phyloP scores from a whole-genome alignment of 345 rosid species.

The Excoecaria agallocha region DNA sequence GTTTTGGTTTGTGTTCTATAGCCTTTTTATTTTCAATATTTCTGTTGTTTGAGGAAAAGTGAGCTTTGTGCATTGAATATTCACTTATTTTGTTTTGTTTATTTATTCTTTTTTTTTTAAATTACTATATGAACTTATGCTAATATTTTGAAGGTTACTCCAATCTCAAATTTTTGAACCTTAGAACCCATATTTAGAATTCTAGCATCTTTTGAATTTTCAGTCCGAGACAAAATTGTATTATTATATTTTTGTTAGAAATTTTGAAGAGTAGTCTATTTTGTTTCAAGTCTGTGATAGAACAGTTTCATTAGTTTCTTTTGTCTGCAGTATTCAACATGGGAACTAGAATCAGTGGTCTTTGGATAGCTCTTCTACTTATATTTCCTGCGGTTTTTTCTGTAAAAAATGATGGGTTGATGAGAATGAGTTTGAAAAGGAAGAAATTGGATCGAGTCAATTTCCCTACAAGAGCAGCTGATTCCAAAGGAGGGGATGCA shows the following conservation, averaged over 20 bases:
- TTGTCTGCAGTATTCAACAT: conserved; percentile 24
- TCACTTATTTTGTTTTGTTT: too few species aligned
- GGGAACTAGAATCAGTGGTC: conserved; percentile 30
- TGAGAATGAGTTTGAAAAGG: conserved; percentile 26
- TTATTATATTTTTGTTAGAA: neutral
- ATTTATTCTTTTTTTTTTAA: too few species aligned
- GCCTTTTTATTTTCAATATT: neutral
- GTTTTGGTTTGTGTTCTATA: neutral
- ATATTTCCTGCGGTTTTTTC: conserved; percentile 21
- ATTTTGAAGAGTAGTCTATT: neutral
- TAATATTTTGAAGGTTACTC: neutral
- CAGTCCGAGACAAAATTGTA: too few species aligned
- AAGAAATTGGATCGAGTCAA: conserved; percentile 18
- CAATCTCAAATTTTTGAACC: neutral
- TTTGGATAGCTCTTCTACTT: conserved; percentile 32
- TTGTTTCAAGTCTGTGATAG: neutral
- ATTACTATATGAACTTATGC: too few species aligned
- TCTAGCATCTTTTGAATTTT: neutral
- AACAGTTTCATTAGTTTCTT: neutral
- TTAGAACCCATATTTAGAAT: neutral
- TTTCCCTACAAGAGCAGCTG: conserved; percentile 4
- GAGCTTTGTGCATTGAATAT: too few species aligned
- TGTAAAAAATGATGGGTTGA: conserved; percentile 9
- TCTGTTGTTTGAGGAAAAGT: too few species aligned
- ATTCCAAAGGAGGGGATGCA: conserved; percentile 8